A percentile compares a stretch with the other conserved stretches of the same genome.
Evolutionary conservation across 1,284 basidiomycete genomes (phyloP).

Genomic region (Puccinia hordei): DNA sequence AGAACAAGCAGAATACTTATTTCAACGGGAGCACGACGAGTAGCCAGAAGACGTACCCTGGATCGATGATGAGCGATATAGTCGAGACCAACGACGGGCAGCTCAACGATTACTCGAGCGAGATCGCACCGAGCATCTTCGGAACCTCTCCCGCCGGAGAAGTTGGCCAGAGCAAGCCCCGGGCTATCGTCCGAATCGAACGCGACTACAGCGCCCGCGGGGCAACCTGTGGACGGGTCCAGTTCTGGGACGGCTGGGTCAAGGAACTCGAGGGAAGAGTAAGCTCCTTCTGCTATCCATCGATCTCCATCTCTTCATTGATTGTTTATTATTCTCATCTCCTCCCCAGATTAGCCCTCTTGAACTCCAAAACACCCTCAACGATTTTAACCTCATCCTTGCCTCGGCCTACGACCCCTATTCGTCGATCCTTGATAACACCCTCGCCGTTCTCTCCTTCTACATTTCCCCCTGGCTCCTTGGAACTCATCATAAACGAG

Average conservation of each 20-base stretch:
- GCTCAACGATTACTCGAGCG: constrained; percentile 8
- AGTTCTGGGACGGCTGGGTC: constrained; percentile 61
- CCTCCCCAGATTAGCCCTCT: constrained; percentile 71
- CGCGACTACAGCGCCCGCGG: constrained; percentile 60
- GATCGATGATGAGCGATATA: constrained; percentile 22
- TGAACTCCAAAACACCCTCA: constrained; percentile 79
- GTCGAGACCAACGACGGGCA: constrained; percentile 8
- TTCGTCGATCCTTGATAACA: constrained; percentile 69
- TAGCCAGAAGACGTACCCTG: not conserved
- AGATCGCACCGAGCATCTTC: constrained; percentile 2
- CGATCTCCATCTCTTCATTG: constrained; percentile 14
- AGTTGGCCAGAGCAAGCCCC: constrained; percentile 52
- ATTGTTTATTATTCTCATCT: constrained; percentile 54
- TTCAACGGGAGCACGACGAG: not conserved
- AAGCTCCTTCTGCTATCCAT: constrained; percentile 41
- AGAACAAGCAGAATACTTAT: not conserved
- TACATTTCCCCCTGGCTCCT: constrained; percentile 71
- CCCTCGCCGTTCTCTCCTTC: constrained; percentile 71
- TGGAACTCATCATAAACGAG: constrained; percentile 74
- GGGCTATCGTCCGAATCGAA: constrained; percentile 59
- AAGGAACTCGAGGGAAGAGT: constrained; percentile 62
- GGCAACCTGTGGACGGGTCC: constrained; percentile 58
- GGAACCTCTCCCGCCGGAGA: constrained; percentile 26
- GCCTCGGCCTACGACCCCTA: constrained; percentile 74
- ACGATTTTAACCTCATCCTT: constrained; percentile 75